These are phyloP conservation scores for Trypanosoma cruzi DNA, from an alignment of 208 protist species.

Conservation along the genomic window DNA sequence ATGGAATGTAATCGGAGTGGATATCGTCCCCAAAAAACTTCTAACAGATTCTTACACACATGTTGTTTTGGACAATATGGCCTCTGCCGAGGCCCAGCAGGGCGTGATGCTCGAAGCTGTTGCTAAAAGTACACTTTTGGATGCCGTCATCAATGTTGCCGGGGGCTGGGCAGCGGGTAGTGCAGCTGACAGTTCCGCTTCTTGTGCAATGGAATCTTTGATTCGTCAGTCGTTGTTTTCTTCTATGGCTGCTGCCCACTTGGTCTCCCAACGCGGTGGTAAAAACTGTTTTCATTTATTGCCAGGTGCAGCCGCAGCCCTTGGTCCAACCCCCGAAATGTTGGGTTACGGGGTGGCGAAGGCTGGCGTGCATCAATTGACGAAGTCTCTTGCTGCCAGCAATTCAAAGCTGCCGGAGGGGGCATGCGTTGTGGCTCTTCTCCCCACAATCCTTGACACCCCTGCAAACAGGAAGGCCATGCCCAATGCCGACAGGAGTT, in stretches of 20 bases:
- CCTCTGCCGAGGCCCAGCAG: slow-evolving; percentile 37
- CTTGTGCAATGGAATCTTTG: slow-evolving; percentile 64
- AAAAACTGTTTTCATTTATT: slow-evolving; percentile 58
- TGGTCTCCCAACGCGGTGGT: slow-evolving; percentile 46
- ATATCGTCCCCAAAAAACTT: slow-evolving; percentile 36
- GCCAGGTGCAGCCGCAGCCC: slow-evolving; percentile 57
- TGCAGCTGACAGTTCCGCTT: slow-evolving; percentile 27
- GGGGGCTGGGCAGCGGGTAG: slow-evolving; percentile 73
- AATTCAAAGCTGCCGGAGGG: slow-evolving; percentile 37
- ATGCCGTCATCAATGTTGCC: slow-evolving; percentile 82
- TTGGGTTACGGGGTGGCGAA: slow-evolving; percentile 89
- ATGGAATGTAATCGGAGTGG: slow-evolving; percentile 43
- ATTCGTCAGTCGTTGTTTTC: slow-evolving; percentile 73
- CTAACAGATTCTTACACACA: slow-evolving; percentile 14
- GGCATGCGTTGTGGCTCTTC: slow-evolving; percentile 55
- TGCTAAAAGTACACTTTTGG: slow-evolving; percentile 25
- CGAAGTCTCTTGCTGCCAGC: slow-evolving; percentile 47
- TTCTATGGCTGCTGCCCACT: slow-evolving; percentile 61
- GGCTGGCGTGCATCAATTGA: slow-evolving; percentile 83
- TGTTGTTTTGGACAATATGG: neutral
- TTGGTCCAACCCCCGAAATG: slow-evolving; percentile 63
- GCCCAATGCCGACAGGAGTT: slow-evolving; percentile 51
- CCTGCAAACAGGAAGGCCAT: slow-evolving; percentile 58
- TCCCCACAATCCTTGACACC: slow-evolving; percentile 78
- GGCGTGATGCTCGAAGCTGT: slow-evolving; percentile 28